Conservation (phyloP, 257 asterid species). For the Asclepias syriaca region DNA sequence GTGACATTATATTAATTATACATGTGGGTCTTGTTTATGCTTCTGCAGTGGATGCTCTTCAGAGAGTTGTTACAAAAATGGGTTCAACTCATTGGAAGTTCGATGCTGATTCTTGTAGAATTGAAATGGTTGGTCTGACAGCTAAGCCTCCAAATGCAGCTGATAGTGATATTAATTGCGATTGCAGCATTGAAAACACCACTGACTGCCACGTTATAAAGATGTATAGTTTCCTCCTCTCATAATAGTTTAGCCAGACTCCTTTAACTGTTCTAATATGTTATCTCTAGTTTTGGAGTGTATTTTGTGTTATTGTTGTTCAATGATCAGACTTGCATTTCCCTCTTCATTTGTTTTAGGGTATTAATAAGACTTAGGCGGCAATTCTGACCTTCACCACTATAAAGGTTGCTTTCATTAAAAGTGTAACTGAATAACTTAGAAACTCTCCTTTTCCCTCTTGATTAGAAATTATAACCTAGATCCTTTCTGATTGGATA, state of each 20-base stretch:
- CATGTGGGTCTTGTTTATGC: not conserved
- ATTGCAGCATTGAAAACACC: conserved; percentile 38
- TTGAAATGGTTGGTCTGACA: conserved; percentile 54
- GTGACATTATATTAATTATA: not conserved
- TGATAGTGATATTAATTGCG: conserved; percentile 53
- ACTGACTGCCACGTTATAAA: conserved; percentile 54
- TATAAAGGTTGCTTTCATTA: not conserved
- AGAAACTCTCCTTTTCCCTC: not conserved
- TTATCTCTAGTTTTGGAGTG: not conserved
- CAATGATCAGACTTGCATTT: not conserved
- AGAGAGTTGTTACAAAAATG: conserved; percentile 59
- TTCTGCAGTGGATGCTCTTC: conserved; percentile 58
- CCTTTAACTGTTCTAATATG: conserved; percentile 1
- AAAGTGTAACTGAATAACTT: not conserved
- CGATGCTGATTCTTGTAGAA: conserved; percentile 47
- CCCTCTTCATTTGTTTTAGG: not conserved
- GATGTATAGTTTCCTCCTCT: conserved; percentile 39
- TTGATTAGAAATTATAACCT: not conserved
- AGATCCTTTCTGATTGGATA: not conserved
- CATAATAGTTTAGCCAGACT: not conserved
- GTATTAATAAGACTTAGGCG: not conserved
- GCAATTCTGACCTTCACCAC: not conserved
- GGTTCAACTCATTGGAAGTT: conserved; percentile 73
- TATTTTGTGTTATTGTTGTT: not conserved
- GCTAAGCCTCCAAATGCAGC: conserved; percentile 40